Percentiles rank a stretch among this genome's conserved stretches.
phyloP scores from a whole-genome alignment of 2,329 filamentous ascomycete species.

The Ciborinia camelliae region DNA sequence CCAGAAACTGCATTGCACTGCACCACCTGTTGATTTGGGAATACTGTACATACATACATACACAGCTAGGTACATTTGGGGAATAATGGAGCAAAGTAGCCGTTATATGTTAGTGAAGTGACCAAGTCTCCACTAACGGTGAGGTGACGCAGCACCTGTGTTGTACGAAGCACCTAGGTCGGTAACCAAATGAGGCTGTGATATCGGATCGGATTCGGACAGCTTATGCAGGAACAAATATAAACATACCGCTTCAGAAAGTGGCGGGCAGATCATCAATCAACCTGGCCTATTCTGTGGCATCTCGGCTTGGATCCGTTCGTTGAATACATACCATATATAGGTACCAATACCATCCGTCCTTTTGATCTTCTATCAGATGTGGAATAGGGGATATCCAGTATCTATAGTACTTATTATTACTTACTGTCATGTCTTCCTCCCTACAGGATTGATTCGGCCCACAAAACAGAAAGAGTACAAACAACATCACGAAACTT shows the following conservation, averaged over 20 bases:
- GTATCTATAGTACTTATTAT: background rate
- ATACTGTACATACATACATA: too few relatives aligned
- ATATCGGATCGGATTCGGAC: too few relatives aligned
- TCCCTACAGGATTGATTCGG: background rate
- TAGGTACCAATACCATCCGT: too few relatives aligned
- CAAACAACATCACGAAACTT: background rate
- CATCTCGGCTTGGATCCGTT: background rate
- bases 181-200: constrained; percentile 3
- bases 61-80: too few relatives aligned
- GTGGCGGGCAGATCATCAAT: background rate
- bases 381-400: background rate
- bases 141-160: background rate
- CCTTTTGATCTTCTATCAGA: background rate
- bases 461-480: background rate
- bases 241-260: background rate
- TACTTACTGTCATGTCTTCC: background rate
- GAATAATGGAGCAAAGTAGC: background rate
- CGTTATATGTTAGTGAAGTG: too few relatives aligned
- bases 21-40: background rate
- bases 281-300: too few relatives aligned
- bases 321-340: too few relatives aligned
- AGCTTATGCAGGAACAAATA: background rate
- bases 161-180: too few relatives aligned
- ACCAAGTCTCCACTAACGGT: too few relatives aligned
- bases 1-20: background rate